Evolutionary conservation across 345 rosid species (phyloP), one percentile per base, ranked within the genome.

Genomic region (Draba incana): DNA sequence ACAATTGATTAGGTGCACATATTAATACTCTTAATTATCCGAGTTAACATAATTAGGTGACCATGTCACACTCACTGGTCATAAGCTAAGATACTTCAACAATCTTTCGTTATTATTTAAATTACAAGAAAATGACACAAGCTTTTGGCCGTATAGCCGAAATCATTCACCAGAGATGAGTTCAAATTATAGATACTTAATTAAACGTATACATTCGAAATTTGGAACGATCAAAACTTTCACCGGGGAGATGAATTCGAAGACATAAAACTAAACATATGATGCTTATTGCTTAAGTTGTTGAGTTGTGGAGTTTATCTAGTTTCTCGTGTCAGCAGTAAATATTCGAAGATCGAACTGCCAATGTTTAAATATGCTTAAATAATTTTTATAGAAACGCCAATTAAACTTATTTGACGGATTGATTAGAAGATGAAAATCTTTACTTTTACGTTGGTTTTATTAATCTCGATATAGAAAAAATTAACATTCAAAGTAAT

Each of bases 1-100:
- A 20, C 43, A 30, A 3, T 43, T 12, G 42, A 52, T 41, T 28
- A 28, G 60, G 61, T 53, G 23, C 61, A 42, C 61, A 53, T 53
- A 28, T 28, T 53, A 20, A 20, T 20, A 20, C 20, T 1, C 20
- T 20, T 20, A 12, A 11, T 66, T 52, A 39, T 65, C 50, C 44
- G 1, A 38, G 23, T 11, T 33, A 25, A 14, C 12, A 1, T 20
- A 20, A 20, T 20, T 1, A 20, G 20, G 20, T 20, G 25, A n/a
- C n/a, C n/a, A n/a, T 2, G 31, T n/a, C 16, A 48, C 23, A 9
- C 31, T 28, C 4, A 28, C 31, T 28, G 15, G 59, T 35, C 59
- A 51, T 37, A 28, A 6, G 63, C 60, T 52, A 10, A 25, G 11
- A 64, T 25, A 25, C 50, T 14, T 49, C 23, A 58, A 46, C 51